phyloP scores from a whole-genome alignment of 768 basidiomycete species.

The Kwoniella heveanensis region DNA sequence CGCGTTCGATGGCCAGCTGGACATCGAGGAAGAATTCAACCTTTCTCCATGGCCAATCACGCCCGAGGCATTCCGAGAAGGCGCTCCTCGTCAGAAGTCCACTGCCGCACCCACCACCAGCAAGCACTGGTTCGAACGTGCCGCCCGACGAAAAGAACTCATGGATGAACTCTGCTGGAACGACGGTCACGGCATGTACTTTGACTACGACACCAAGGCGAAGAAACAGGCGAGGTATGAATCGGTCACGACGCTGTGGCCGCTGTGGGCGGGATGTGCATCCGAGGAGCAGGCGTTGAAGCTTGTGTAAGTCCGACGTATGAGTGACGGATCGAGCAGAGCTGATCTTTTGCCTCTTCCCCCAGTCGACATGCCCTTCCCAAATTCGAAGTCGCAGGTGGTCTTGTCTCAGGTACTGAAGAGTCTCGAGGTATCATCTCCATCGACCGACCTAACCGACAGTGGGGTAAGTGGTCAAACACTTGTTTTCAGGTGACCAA shows the following conservation, averaged over 20 bases:
- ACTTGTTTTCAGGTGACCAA: neutral
- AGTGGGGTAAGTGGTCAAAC: constrained; percentile 68
- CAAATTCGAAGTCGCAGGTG: constrained; percentile 96
- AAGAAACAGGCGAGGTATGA: constrained; percentile 93
- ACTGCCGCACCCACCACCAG: constrained; percentile 64
- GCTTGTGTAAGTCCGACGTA: constrained; percentile 73
- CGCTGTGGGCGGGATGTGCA: constrained; percentile 95
- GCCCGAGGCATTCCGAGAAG: constrained; percentile 60
- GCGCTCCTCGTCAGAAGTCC: constrained; percentile 39
- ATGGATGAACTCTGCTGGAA: constrained; percentile 98
- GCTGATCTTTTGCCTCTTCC: constrained; percentile 12
- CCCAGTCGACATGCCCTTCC: constrained; percentile 76
- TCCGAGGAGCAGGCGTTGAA: constrained; percentile 93
- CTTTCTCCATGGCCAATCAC: constrained; percentile 81
- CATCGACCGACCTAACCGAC: constrained; percentile 91
- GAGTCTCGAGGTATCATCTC: constrained; percentile 95
- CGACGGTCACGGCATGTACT: constrained; percentile 89
- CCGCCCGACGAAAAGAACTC: constrained; percentile 74
- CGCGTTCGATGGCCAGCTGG: constrained; percentile 88
- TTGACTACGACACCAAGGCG: constrained; percentile 91
- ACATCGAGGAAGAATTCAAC: constrained; percentile 87
- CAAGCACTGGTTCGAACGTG: constrained; percentile 90
- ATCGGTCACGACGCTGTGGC: constrained; percentile 94
- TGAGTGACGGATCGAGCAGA: neutral
- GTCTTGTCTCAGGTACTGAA: constrained; percentile 93